A percentile compares a stretch with the other conserved stretches of the same genome.
Evolutionary conservation across 2,329 filamentous ascomycete species (phyloP).

Genomic region (Zalaria sp.): DNA sequence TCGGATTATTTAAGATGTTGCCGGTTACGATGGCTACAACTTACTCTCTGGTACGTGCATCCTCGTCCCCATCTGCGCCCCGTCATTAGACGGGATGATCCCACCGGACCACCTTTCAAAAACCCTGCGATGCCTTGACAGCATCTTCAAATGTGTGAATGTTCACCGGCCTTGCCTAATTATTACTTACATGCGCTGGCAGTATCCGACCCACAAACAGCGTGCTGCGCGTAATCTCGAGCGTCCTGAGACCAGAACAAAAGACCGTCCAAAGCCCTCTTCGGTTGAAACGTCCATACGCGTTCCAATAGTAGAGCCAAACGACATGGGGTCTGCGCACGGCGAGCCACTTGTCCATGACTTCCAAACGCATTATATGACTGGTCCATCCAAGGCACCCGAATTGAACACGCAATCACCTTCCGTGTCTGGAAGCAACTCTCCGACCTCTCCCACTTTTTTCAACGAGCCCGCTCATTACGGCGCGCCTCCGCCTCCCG

Average conservation of each 20-base stretch:
- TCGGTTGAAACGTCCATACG: conserved; percentile 2
- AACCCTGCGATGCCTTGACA: too few species aligned
- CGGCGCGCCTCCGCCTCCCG: conserved; percentile 6
- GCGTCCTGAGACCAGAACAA: neutral
- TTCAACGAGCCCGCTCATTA: neutral
- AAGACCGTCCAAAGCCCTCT: neutral
- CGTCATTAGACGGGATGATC: neutral
- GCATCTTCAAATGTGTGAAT: too few species aligned
- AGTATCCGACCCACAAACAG: too few species aligned
- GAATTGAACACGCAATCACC: neutral
- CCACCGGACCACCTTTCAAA: too few species aligned
- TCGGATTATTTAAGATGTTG: too few species aligned
- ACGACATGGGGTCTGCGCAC: neutral
- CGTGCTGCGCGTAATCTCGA: neutral
- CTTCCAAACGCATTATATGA: conserved; percentile 10
- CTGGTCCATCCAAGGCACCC: neutral
- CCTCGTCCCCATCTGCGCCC: neutral
- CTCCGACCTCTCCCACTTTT: too few species aligned
- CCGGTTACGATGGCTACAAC: neutral
- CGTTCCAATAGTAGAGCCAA: neutral
- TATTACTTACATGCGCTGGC: too few species aligned
- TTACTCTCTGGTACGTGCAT: neutral
- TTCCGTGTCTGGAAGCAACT: too few species aligned
- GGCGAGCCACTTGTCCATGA: conserved; percentile 12
- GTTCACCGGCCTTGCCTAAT: too few species aligned